Base-by-base conservation (phyloP, 2,329 filamentous ascomycete species). In the Fusarium nodosum region DNA sequence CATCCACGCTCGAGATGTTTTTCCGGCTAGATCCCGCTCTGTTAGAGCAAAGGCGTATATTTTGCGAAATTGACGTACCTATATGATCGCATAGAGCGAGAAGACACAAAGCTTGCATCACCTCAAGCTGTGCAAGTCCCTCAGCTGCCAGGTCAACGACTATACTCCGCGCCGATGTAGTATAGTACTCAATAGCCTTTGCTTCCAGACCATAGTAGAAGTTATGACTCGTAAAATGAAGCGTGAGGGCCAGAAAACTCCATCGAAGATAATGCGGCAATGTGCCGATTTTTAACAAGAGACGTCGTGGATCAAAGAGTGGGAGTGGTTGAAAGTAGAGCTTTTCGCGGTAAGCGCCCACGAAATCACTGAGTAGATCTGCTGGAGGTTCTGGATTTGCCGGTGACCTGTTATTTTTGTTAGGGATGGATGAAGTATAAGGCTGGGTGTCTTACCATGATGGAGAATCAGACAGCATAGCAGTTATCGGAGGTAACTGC, bases 101-200 rank as follows among this genome's bases (percentile, higher is more conserved):
- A 0, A 74, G 57, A 16, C 72, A 74, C 7, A 74, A 38, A 2
- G 66, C 26, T 13, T 73, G 72, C n/a, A 74, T 31, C 0, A 71
- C 58, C 2, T 73, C 68, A 7, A 72, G 36, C 7, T 68, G 58
- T 0, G 26, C 41, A 1, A 53, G 28, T 0, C 72, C 72, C n/a
- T 72, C 63, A 0, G 63, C 56, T 2, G 72, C 64, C 50, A 72
- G 47, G 5, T 74, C 72, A 15, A 68, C 52, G 0, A 64, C 63
- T 8, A 74, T 56, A 8, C 62, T 72, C 7, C 72, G 54, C 0
- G 72, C 66, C 1, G 62, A 62, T 0, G 62, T 65, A 2, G 58
- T 53, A 7, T 74, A 74, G 12, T 72, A 73, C 34, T 74, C 72
- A 10, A 73, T 64, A 3, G 72, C 72, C 5, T 74, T 67, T 0